Evolutionary conservation across 225 moss, liverwort and hornwort species (phyloP).

Genomic region (Rhytidiadelphus loreus): DNA sequence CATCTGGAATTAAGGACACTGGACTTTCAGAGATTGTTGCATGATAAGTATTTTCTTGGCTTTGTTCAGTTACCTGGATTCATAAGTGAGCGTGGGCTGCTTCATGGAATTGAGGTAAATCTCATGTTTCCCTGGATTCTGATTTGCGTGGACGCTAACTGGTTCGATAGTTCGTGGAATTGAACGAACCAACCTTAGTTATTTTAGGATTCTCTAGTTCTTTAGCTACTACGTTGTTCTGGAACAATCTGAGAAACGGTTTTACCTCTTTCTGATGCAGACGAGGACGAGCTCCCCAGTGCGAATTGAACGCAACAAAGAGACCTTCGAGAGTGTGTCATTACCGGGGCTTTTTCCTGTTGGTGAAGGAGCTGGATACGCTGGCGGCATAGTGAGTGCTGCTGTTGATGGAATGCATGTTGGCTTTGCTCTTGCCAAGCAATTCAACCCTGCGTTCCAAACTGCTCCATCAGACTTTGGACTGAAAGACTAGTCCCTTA

Average conservation of each 20-base stretch:
- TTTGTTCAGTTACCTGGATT: slow-evolving; percentile 79
- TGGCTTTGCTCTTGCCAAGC: slow-evolving; percentile 61
- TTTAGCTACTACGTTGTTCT: background rate
- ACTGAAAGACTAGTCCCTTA: background rate
- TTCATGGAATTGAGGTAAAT: slow-evolving; percentile 92
- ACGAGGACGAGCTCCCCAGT: slow-evolving; percentile 92
- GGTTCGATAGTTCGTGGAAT: background rate
- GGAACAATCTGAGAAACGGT: background rate
- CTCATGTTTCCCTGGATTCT: background rate
- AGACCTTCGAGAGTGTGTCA: slow-evolving; percentile 68
- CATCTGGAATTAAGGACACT: background rate
- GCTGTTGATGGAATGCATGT: slow-evolving; percentile 94
- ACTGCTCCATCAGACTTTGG: slow-evolving; percentile 11
- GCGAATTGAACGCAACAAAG: slow-evolving; percentile 62
- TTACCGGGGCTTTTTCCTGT: slow-evolving; percentile 69
- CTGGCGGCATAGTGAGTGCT: slow-evolving; percentile 97
- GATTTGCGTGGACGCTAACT: background rate
- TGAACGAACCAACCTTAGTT: background rate
- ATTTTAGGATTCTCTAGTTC: background rate
- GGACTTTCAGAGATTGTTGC: background rate
- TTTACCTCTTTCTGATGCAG: slow-evolving; percentile 12
- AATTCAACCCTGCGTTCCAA: slow-evolving; percentile 28
- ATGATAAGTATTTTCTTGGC: background rate
- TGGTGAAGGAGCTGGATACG: slow-evolving; percentile 96
- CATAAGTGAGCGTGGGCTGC: slow-evolving; percentile 61